Percentiles rank a stretch among this genome's conserved stretches.
These are phyloP conservation scores for Linum usitatissimum DNA, from an alignment of 345 rosid genomes.

Conservation along the genomic window DNA sequence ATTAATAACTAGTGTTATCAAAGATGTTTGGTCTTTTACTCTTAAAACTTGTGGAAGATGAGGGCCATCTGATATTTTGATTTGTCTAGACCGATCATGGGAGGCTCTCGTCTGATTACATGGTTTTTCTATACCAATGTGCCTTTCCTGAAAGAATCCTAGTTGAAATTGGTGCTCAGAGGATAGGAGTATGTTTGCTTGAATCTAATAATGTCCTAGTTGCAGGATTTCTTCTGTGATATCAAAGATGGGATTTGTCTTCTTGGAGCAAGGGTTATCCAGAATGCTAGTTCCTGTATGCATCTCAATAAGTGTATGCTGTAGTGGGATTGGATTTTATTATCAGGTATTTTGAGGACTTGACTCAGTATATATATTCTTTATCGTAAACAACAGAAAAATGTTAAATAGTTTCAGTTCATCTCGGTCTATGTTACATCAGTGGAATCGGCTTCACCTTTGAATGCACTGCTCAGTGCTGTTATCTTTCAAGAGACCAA, in stretches of 20 bases:
- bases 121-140: background rate
- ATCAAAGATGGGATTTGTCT: constrained; percentile 94
- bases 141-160: background rate
- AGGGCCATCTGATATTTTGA: too few relatives aligned
- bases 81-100: background rate
- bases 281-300: constrained; percentile 63
- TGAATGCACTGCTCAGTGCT: background rate
- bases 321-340: constrained; percentile 84
- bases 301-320: constrained; percentile 71
- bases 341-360: constrained; percentile 53
- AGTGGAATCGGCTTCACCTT: background rate
- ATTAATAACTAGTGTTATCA: too few relatives aligned
- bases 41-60: too few relatives aligned
- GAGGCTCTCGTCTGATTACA: background rate
- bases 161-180: background rate
- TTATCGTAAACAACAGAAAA: too few relatives aligned
- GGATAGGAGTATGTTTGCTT: background rate
- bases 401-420: background rate
- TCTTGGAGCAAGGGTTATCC: constrained; percentile 74
- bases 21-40: too few relatives aligned
- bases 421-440: background rate
- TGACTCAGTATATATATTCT: too few relatives aligned
- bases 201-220: constrained; percentile 11
- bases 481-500: background rate
- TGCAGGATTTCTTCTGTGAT: constrained; percentile 94